A percentile compares a stretch with the other conserved stretches of the same genome.
Evolutionary conservation across 139 green algal species (phyloP).

Genomic region (Chlamydomonas eustigma): DNA sequence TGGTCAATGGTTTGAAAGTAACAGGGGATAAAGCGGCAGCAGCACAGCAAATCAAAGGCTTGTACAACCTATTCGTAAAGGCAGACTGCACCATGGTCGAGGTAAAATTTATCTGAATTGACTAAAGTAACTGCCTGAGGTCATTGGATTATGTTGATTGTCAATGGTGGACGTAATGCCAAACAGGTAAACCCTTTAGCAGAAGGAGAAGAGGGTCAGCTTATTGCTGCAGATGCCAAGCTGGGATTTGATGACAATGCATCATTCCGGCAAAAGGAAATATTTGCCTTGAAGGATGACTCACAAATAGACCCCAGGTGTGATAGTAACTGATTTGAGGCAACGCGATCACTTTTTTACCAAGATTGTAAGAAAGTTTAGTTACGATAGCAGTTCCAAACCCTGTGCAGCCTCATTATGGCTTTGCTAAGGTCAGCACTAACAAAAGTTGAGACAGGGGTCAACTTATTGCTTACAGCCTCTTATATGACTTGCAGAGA

Average conservation of each 20-base stretch:
- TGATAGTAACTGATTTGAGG: too few species aligned
- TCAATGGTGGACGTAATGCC: too few species aligned
- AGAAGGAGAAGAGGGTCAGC: conserved; percentile 68
- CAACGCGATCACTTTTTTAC: too few species aligned
- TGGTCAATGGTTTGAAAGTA: conserved; percentile 70
- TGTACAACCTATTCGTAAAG: conserved; percentile 91
- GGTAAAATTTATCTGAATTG: too few species aligned
- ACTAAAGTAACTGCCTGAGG: too few species aligned
- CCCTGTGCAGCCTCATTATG: too few species aligned
- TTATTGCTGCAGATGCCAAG: conserved; percentile 97
- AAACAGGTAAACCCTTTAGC: conserved; percentile 91
- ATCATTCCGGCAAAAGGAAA: conserved; percentile 88
- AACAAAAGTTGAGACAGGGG: too few species aligned
- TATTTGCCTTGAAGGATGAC: conserved; percentile 85
- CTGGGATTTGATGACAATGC: conserved; percentile 99
- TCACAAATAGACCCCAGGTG: conserved; percentile 83
- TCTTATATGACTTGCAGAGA: conserved; percentile 63
- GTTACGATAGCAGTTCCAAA: too few species aligned
- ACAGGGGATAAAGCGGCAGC: conserved; percentile 69
- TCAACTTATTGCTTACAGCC: too few species aligned
- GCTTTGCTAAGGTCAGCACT: too few species aligned
- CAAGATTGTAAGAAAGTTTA: too few species aligned
- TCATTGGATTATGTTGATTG: too few species aligned
- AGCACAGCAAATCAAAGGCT: conserved; percentile 81
- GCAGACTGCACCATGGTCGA: conserved; percentile 98